Evolutionary conservation across 164 flowering plant genomes (phyloP).

Genomic region (Umbellularia californica): DNA sequence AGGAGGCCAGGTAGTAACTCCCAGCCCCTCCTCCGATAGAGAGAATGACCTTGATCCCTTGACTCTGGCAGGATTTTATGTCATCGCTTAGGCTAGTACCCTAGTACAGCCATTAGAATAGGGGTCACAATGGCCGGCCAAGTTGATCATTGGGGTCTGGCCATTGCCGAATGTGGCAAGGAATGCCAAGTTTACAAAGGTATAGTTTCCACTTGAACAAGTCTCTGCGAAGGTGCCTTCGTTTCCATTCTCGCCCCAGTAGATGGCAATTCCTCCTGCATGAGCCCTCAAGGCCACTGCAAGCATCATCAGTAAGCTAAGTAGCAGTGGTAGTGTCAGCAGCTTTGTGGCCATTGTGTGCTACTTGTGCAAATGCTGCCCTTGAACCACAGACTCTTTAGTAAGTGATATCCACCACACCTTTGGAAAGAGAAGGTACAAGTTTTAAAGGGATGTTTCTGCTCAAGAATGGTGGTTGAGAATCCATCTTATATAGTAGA

Average conservation of each 20-base stretch:
- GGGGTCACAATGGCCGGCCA: slow-evolving; percentile 10
- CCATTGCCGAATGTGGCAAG: slow-evolving; percentile 8
- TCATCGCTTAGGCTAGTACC: slow-evolving; percentile 5
- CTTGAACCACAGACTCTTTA: too few species aligned
- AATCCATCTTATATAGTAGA: too few species aligned
- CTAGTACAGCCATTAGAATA: slow-evolving; percentile 5
- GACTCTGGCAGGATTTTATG: slow-evolving; percentile 1
- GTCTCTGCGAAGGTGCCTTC: slow-evolving; percentile 14
- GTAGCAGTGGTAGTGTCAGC: too few species aligned
- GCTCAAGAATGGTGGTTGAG: too few species aligned
- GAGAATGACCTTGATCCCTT: slow-evolving; percentile 4
- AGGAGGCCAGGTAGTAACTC: slow-evolving; percentile 10
- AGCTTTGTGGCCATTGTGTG: too few species aligned
- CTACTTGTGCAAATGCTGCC: too few species aligned
- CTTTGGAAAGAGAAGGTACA: too few species aligned
- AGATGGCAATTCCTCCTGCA: slow-evolving; percentile 9
- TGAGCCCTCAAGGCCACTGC: neutral
- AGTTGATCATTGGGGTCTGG: slow-evolving; percentile 11
- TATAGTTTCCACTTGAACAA: slow-evolving; percentile 9
- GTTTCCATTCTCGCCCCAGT: slow-evolving; percentile 18
- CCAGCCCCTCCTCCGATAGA: slow-evolving; percentile 3
- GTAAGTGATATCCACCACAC: too few species aligned
- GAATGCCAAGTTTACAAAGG: slow-evolving; percentile 11
- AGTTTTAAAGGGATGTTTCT: too few species aligned
- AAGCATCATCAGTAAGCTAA: neutral